Evolutionary conservation across 148 eudicot species (phyloP).

Genomic region (Rhododendron williamsianum): DNA sequence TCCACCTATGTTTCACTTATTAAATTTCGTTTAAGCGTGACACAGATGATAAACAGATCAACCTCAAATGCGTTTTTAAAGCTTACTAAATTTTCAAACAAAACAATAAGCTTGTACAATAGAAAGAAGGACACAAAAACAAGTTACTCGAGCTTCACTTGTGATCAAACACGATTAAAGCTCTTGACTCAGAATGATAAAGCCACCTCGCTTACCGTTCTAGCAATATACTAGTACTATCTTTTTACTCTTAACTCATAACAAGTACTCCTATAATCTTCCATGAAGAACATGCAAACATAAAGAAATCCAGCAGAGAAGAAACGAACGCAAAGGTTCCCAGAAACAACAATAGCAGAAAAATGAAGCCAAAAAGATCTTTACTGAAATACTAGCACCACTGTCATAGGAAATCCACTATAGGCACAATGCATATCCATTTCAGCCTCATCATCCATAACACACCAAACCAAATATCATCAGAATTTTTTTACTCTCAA

Average conservation of each 20-base stretch:
- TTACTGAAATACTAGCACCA: background rate
- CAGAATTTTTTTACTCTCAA: background rate
- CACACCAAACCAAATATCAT: background rate
- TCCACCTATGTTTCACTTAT: too few relatives aligned
- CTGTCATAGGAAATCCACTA: background rate
- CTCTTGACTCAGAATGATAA: too few relatives aligned
- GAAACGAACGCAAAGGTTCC: background rate
- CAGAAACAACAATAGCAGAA: background rate
- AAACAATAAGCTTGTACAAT: too few relatives aligned
- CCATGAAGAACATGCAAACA: background rate
- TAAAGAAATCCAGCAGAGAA: background rate
- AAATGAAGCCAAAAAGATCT: background rate
- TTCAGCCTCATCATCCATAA: constrained; percentile 2
- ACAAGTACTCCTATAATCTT: background rate
- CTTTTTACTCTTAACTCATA: background rate
- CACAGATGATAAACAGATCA: too few relatives aligned
- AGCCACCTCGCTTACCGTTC: background rate
- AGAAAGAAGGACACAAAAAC: background rate
- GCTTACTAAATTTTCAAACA: too few relatives aligned
- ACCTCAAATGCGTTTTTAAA: too few relatives aligned
- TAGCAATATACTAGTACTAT: background rate
- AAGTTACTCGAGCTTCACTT: background rate
- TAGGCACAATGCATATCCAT: background rate
- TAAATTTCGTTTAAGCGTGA: too few relatives aligned
- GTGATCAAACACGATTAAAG: too few relatives aligned